Evolutionary conservation across 345 rosid genomes (phyloP).

Genomic region (Eucalyptus cladocalyx): DNA sequence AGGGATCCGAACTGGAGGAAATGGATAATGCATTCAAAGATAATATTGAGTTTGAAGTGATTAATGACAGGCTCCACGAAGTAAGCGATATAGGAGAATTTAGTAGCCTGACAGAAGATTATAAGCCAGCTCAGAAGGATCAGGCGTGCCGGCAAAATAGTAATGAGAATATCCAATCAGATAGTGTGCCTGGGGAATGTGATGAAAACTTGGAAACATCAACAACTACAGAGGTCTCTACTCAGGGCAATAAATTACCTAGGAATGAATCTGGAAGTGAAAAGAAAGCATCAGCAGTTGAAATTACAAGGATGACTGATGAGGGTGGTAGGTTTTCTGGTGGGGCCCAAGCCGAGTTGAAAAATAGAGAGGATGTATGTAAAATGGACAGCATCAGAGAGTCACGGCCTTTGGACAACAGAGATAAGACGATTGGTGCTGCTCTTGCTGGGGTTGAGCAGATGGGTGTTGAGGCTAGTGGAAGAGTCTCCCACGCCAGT

Average conservation of each 20-base stretch:
- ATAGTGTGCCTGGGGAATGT: not conserved
- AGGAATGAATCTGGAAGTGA: constrained; percentile 3
- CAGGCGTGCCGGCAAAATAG: constrained; percentile 3
- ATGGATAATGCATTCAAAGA: constrained; percentile 15
- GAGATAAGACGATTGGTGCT: not conserved
- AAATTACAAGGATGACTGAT: not conserved
- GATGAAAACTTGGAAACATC: not conserved
- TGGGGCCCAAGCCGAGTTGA: not conserved
- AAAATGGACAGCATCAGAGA: not conserved
- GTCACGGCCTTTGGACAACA: not conserved
- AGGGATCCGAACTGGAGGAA: constrained; percentile 18
- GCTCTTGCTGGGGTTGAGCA: constrained; percentile 6
- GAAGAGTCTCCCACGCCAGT: not conserved
- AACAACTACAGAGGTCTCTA: constrained; percentile 7
- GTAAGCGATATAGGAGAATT: constrained; percentile 20
- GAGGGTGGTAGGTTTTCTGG: constrained; percentile 2
- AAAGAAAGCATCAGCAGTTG: constrained; percentile 12
- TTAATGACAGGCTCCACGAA: constrained; percentile 12
- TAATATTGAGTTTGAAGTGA: not conserved
- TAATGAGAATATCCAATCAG: not conserved
- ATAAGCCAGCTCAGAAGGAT: constrained; percentile 2
- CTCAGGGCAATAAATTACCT: constrained; percentile 2
- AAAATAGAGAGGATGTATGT: not conserved
- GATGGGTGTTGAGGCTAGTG: constrained; percentile 11
- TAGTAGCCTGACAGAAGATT: constrained; percentile 8